Percentiles rank a stretch among this genome's conserved stretches.
phyloP scores from a whole-genome alignment of 257 asterid genomes.

The Solanum phureja region DNA sequence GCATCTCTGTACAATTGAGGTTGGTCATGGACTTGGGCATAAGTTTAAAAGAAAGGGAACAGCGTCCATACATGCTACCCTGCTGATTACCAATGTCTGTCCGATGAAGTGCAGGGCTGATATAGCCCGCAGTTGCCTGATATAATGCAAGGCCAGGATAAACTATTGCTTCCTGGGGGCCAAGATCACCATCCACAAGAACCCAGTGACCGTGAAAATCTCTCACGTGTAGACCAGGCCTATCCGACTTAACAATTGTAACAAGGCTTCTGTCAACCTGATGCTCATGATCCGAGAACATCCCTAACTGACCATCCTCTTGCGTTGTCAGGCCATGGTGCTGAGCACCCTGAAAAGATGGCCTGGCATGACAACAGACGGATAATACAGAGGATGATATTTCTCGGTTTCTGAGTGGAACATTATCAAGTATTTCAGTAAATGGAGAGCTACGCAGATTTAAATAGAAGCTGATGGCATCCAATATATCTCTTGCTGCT shows the following conservation, averaged over 20 bases:
- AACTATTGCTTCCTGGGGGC: conserved; percentile 84
- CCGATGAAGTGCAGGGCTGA: conserved; percentile 72
- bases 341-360: conserved; percentile 79
- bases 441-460: conserved; percentile 86
- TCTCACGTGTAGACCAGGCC: conserved; percentile 68
- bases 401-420: conserved; percentile 79
- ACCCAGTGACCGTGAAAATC: conserved; percentile 95
- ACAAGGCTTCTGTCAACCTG: conserved; percentile 77
- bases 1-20: conserved; percentile 87
- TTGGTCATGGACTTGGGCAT: conserved; percentile 93
- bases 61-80: conserved; percentile 64
- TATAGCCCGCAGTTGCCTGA: conserved; percentile 94
- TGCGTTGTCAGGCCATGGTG: conserved; percentile 66
- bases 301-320: conserved; percentile 64
- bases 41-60: conserved; percentile 75
- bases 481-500: conserved; percentile 74
- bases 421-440: conserved; percentile 78
- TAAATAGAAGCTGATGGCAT: conserved; percentile 72
- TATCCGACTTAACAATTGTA: conserved; percentile 73
- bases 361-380: conserved; percentile 76
- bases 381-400: conserved; percentile 77
- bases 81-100: conserved; percentile 49
- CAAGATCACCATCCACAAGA: conserved; percentile 82
- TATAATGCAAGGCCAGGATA: conserved; percentile 91
- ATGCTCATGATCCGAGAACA: conserved; percentile 75